Conservation (phyloP, 305 asterid species). For the Fraxinus angustifolia region DNA sequence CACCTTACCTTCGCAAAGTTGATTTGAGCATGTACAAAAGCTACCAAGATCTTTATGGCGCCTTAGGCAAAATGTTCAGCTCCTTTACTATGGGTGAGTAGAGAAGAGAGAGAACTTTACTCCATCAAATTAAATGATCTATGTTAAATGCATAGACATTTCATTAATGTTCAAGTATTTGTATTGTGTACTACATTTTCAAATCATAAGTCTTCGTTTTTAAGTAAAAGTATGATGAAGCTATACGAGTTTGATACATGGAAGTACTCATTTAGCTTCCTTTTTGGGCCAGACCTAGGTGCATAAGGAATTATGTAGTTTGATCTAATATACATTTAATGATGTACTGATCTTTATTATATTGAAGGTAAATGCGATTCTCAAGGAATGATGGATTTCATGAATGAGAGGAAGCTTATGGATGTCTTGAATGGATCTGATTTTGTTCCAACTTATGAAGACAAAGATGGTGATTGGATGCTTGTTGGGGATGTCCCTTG, state of each 20-base stretch:
- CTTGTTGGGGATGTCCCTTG: slow-evolving; percentile 60
- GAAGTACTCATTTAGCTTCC: background rate
- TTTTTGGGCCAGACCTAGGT: background rate
- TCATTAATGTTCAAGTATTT: background rate
- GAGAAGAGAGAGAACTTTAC: background rate
- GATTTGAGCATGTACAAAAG: slow-evolving; percentile 65
- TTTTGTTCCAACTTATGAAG: slow-evolving; percentile 55
- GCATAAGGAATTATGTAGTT: background rate
- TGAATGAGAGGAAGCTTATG: slow-evolving; percentile 55
- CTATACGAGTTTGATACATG: background rate
- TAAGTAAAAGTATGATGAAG: background rate
- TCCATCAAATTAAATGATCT: background rate
- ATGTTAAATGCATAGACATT: background rate
- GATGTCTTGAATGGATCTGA: slow-evolving; percentile 53
- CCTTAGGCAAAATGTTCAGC: slow-evolving; percentile 64
- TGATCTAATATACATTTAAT: background rate
- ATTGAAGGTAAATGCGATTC: slow-evolving; percentile 1
- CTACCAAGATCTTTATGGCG: slow-evolving; percentile 55
- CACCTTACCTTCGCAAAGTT: slow-evolving; percentile 76
- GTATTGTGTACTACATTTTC: background rate
- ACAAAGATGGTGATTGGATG: slow-evolving; percentile 63
- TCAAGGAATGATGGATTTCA: slow-evolving; percentile 55
- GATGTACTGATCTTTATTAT: background rate
- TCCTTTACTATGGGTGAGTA: slow-evolving; percentile 51
- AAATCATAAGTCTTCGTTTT: background rate